These are phyloP conservation scores for Grosmannia serpens DNA, from an alignment of 2,329 filamentous ascomycete genomes.

Conservation along the genomic window DNA sequence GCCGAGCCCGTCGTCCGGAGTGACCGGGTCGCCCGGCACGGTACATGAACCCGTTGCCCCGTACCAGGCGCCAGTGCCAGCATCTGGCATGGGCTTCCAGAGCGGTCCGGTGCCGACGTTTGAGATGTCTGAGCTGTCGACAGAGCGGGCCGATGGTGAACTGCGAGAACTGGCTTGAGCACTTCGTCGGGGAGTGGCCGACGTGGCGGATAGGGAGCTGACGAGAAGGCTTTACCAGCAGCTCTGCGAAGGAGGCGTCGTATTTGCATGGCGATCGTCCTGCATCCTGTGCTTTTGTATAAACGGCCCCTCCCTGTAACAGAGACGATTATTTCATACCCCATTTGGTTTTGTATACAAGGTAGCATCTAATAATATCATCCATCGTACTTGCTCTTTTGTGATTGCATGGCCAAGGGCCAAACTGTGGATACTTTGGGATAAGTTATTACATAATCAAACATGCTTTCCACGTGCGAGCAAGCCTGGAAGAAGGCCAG, in stretches of 20 bases:
- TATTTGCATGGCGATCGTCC: no score
- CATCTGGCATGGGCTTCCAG: slow-evolving; percentile 10
- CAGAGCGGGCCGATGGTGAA: slow-evolving; percentile 19
- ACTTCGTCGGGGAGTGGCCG: neutral
- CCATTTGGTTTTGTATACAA: no score
- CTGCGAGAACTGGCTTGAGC: slow-evolving; percentile 20
- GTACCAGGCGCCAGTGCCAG: slow-evolving; percentile 1
- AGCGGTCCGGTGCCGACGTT: slow-evolving; percentile 12
- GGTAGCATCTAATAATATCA: no score
- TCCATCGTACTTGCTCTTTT: no score
- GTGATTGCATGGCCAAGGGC: no score
- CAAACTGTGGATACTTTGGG: no score
- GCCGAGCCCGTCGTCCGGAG: neutral
- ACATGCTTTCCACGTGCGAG: neutral
- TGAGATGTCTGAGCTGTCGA: slow-evolving; percentile 19
- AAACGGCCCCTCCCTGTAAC: no score
- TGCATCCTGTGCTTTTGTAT: no score
- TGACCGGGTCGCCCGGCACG: neutral
- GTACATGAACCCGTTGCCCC: neutral
- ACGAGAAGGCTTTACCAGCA: neutral
- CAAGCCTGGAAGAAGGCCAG: slow-evolving; percentile 1
- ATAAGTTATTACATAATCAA: neutral
- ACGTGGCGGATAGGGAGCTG: neutral
- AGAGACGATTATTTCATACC: no score
- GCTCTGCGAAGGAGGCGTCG: no score